These are phyloP conservation scores for Mycena latifolia DNA, from an alignment of 768 basidiomycete species.

Conservation along the genomic window DNA sequence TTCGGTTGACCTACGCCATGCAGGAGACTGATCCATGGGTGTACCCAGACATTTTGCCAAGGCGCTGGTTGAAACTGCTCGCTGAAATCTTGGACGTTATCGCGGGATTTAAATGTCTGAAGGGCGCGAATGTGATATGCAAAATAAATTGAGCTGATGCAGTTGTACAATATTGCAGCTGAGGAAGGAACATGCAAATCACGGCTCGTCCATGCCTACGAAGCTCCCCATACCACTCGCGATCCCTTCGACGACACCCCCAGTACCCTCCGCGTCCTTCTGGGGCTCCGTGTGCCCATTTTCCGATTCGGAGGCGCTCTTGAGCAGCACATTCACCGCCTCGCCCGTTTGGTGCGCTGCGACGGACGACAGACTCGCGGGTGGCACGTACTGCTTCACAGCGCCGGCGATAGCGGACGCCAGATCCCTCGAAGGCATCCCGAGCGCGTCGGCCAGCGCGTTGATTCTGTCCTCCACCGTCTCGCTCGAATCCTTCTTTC, in stretches of 20 bases:
- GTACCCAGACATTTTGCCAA: no score
- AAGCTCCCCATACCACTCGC: conserved; percentile 54
- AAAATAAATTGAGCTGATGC: conserved; percentile 1
- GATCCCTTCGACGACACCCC: conserved; percentile 44
- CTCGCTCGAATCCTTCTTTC: conserved; percentile 25
- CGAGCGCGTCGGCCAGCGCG: conserved; percentile 71
- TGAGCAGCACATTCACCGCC: conserved; percentile 55
- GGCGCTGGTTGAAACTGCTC: no score
- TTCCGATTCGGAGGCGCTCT: conserved; percentile 34
- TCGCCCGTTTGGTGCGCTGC: conserved; percentile 60
- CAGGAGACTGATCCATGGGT: no score
- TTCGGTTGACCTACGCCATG: no score
- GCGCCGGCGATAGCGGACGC: conserved; percentile 74
- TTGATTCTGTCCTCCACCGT: conserved; percentile 69
- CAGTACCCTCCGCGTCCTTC: conserved; percentile 31
- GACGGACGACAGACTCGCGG: conserved; percentile 69
- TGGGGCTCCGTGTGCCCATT: conserved; percentile 18
- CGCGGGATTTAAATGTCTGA: no score
- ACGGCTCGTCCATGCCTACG: conserved; percentile 63
- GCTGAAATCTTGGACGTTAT: no score
- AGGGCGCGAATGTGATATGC: no score
- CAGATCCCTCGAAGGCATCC: conserved; percentile 69
- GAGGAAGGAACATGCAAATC: neutral
- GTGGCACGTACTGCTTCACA: conserved; percentile 69
- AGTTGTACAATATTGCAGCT: conserved; percentile 3